These are phyloP conservation scores for Ceratocystis colombiana DNA, from an alignment of 2,329 filamentous ascomycete species.

Conservation along the genomic window DNA sequence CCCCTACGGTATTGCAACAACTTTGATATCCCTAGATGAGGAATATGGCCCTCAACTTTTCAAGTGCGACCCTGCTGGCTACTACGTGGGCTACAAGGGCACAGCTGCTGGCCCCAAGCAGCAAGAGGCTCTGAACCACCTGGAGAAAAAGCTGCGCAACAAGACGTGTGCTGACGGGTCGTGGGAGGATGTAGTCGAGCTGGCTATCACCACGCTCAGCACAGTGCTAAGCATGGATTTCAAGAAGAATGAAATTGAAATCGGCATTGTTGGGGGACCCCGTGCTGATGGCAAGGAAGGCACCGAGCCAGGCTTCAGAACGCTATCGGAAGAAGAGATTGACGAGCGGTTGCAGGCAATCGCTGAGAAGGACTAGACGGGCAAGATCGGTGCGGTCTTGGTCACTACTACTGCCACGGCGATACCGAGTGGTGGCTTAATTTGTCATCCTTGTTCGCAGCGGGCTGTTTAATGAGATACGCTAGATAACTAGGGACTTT, in stretches of 20 bases:
- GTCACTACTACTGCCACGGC: background rate
- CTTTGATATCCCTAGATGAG: constrained; percentile 84
- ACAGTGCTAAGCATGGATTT: constrained; percentile 97
- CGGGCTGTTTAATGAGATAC: constrained; percentile 24
- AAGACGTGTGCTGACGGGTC: constrained; percentile 85
- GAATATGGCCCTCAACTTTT: constrained; percentile 90
- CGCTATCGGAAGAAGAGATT: constrained; percentile 92
- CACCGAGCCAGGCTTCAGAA: constrained; percentile 68
- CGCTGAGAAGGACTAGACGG: constrained; percentile 84
- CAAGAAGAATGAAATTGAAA: constrained; percentile 98
- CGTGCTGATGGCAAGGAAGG: constrained; percentile 73
- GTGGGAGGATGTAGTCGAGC: constrained; percentile 96
- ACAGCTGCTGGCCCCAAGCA: constrained; percentile 96
- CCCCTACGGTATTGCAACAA: constrained; percentile 89
- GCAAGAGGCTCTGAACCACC: constrained; percentile 94
- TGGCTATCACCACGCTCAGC: constrained; percentile 90
- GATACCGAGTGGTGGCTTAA: background rate
- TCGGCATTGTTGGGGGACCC: constrained; percentile 91
- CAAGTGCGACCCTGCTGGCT: constrained; percentile 97
- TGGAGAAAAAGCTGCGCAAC: constrained; percentile 99
- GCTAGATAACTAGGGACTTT: constrained; percentile 11
- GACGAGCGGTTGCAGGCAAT: constrained; percentile 97
- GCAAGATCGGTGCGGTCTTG: background rate
- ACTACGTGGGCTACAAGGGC: constrained; percentile 97
- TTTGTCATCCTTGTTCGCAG: constrained; percentile 15